Evolutionary conservation across 108 stramenopile species (phyloP).

Genomic region (Aurantiochytrium sp.): DNA sequence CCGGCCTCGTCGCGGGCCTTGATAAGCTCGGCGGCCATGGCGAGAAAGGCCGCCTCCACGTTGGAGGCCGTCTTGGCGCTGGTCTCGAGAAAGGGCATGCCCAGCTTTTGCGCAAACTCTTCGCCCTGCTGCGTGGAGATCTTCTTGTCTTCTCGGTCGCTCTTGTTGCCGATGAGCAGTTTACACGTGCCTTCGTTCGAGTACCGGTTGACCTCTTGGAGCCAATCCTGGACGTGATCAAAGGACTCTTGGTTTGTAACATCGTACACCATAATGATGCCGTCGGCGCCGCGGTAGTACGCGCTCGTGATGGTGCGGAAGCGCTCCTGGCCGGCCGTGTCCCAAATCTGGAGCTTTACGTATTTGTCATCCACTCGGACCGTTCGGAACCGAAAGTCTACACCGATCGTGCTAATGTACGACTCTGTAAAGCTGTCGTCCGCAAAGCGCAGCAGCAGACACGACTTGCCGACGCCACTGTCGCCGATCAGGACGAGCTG

Average conservation of each 20-base stretch:
- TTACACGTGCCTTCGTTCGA: slow-evolving; percentile 91
- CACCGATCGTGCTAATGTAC: slow-evolving; percentile 98
- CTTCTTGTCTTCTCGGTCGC: slow-evolving; percentile 77
- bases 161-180: slow-evolving; percentile 92
- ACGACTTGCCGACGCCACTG: slow-evolving; percentile 96
- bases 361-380: slow-evolving; percentile 88
- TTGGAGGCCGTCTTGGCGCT: slow-evolving; percentile 89
- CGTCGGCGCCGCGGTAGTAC: slow-evolving; percentile 93
- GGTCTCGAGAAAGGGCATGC: slow-evolving; percentile 95
- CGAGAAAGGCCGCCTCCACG: slow-evolving; percentile 94
- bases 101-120: slow-evolving; percentile 87
- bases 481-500: slow-evolving; percentile 98
- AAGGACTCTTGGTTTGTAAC: slow-evolving; percentile 90
- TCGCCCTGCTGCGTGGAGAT: slow-evolving; percentile 84
- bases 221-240: slow-evolving; percentile 95
- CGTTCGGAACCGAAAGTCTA: slow-evolving; percentile 93
- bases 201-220: slow-evolving; percentile 94
- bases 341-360: slow-evolving; percentile 85
- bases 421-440: slow-evolving; percentile 98
- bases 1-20: slow-evolving; percentile 17
- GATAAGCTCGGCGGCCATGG: slow-evolving; percentile 94
- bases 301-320: slow-evolving; percentile 89
- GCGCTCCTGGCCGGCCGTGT: slow-evolving; percentile 85
- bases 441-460: slow-evolving; percentile 93
- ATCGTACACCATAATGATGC: slow-evolving; percentile 94